Evolutionary conservation across 169 alveolate species (phyloP).

Genomic region (Haemoproteus tartakovskyi): DNA sequence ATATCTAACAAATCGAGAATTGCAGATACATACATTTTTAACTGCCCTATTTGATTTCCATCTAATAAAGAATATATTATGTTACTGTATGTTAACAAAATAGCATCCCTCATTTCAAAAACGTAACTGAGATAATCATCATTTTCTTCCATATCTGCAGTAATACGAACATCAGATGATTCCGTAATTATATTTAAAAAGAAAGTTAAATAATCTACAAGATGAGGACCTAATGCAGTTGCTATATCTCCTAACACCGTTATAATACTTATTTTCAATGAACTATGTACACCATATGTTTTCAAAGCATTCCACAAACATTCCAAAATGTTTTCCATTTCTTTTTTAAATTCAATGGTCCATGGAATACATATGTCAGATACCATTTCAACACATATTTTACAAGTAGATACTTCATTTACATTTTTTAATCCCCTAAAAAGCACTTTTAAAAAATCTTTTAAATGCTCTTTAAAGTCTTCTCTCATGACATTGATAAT

Average conservation of each 20-base stretch:
- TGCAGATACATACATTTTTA: slow-evolving; percentile 80
- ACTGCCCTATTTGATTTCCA: slow-evolving; percentile 74
- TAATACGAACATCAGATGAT: slow-evolving; percentile 85
- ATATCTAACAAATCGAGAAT: slow-evolving; percentile 82
- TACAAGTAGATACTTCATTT: slow-evolving; percentile 51
- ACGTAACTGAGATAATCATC: slow-evolving; percentile 90
- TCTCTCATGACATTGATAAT: slow-evolving; percentile 74
- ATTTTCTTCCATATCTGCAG: slow-evolving; percentile 85
- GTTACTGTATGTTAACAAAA: slow-evolving; percentile 85
- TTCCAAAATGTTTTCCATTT: slow-evolving; percentile 68
- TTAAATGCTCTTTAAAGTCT: slow-evolving; percentile 54
- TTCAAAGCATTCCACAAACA: slow-evolving; percentile 66
- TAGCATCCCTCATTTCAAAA: slow-evolving; percentile 87
- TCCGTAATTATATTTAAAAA: slow-evolving; percentile 81
- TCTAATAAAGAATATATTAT: slow-evolving; percentile 87
- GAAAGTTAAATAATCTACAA: slow-evolving; percentile 76
- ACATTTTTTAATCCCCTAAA: slow-evolving; percentile 66
- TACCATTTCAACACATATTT: slow-evolving; percentile 82
- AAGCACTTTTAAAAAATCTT: slow-evolving; percentile 66
- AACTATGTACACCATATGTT: slow-evolving; percentile 81
- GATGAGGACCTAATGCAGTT: slow-evolving; percentile 82
- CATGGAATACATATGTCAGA: slow-evolving; percentile 82
- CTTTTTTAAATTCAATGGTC: slow-evolving; percentile 71
- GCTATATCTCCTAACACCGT: slow-evolving; percentile 89
- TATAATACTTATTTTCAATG: slow-evolving; percentile 84